Base-by-base conservation (phyloP, 2,329 filamentous ascomycete species). In the Xylariaceae sp. region DNA sequence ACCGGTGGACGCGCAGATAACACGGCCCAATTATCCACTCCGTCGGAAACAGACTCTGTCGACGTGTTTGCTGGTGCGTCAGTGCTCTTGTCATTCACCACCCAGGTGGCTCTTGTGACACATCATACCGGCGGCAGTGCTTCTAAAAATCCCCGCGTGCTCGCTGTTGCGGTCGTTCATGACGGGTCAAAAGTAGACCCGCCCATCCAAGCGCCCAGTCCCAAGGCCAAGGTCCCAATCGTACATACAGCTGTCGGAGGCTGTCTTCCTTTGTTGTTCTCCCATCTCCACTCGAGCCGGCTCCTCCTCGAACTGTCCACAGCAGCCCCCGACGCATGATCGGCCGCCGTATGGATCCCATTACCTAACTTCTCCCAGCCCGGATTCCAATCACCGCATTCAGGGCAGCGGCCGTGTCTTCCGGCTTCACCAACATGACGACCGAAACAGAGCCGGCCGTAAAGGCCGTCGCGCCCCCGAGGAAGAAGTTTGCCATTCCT, bases 401-500 rank as follows among this genome's bases (percentile, higher is more conserved):
- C 22, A 28, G 22, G 22, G 22, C 22, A 28, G n/a, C 7, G 22
- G 22, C 22, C 22, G 22, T 28, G 22, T 28, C 22, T 28, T 7
- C 22, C 22, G 22, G 22, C 22, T 28, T 43, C 19, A 42, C 42
- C 48, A 22, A 33, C 50, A 33, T 36, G 47, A 66, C 62, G 61
- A 55, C 61, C 48, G 61, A 65, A 45, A 51, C 56, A 54, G 61
- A 60, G 16, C 56, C 59, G 51, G 46, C 53, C 41, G 51, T 60
- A 45, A 61, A 57, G 58, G 42, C 57, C 42, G 38, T 48, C 51
- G 50, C 53, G 22, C 60, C 45, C 45, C 49, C 51, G 42, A 60
- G 66, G 55, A 72, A 71, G 67, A 75, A 75, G 61, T 75, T 75
- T 59, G 71, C 72, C 42, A 68, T 70, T 28, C 76, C 76, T 45